These are phyloP conservation scores for Sclerotinia borealis DNA, from an alignment of 2,329 filamentous ascomycete genomes.

Conservation along the genomic window DNA sequence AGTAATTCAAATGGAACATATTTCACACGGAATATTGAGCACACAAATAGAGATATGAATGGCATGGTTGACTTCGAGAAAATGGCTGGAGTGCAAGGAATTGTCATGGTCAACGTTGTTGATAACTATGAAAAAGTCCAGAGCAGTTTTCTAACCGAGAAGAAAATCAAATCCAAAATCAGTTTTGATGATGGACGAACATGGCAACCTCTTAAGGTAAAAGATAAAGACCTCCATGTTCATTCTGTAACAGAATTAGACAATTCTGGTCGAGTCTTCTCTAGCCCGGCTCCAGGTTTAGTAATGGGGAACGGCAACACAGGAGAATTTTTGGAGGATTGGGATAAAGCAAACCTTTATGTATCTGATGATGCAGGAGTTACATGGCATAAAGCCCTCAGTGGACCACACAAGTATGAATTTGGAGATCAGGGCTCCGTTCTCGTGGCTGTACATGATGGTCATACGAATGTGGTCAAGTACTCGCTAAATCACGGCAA, in stretches of 20 bases:
- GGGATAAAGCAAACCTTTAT: conserved; percentile 71
- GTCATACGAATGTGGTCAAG: conserved; percentile 50
- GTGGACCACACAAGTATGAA: conserved; percentile 89
- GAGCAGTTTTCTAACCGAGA: conserved; percentile 42
- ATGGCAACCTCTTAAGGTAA: conserved; percentile 66
- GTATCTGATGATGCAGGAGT: conserved; percentile 87
- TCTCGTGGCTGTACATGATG: conserved; percentile 73
- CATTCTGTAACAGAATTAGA: conserved; percentile 84
- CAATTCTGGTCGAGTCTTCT: conserved; percentile 83
- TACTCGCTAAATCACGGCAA: conserved; percentile 91
- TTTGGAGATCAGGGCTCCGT: conserved; percentile 92
- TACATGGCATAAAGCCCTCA: conserved; percentile 69
- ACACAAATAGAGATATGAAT: conserved; percentile 75
- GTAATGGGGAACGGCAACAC: conserved; percentile 93
- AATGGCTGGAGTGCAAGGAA: conserved; percentile 82
- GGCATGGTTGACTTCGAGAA: conserved; percentile 95
- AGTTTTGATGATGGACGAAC: conserved; percentile 93
- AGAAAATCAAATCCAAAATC: conserved; percentile 73
- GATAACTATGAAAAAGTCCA: conserved; percentile 77
- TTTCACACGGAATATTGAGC: conserved; percentile 84
- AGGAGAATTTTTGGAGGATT: conserved; percentile 65
- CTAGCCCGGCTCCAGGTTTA: conserved; percentile 85
- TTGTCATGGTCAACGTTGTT: conserved; percentile 84
- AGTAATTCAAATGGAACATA: conserved; percentile 98
- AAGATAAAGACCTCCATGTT: conserved; percentile 66